Evolutionary conservation across 345 rosid genomes (phyloP).

Genomic region (Syzygium oleosum): DNA sequence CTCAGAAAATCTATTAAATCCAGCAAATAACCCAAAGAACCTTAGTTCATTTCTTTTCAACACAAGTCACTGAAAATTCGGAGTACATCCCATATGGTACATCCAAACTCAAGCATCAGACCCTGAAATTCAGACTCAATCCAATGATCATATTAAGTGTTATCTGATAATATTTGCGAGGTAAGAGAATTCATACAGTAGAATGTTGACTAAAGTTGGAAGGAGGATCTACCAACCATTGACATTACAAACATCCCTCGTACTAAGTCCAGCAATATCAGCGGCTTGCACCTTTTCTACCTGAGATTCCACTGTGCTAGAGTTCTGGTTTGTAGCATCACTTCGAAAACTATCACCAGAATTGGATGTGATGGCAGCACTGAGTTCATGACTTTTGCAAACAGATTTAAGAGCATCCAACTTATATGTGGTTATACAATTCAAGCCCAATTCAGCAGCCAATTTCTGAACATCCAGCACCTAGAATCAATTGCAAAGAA

Average conservation of each 20-base stretch:
- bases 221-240: slow-evolving; percentile 28
- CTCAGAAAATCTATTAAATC: background rate
- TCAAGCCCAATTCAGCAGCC: slow-evolving; percentile 85
- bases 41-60: background rate
- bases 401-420: slow-evolving; percentile 91
- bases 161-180: background rate
- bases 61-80: background rate
- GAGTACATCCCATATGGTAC: background rate
- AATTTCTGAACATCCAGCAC: slow-evolving; percentile 69
- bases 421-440: slow-evolving; percentile 70
- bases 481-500: slow-evolving; percentile 16
- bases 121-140: background rate
- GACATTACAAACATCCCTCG: slow-evolving; percentile 13
- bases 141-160: background rate
- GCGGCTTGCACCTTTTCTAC: slow-evolving; percentile 16
- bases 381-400: slow-evolving; percentile 30
- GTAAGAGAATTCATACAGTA: background rate
- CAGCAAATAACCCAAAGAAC: background rate
- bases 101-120: background rate
- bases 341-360: slow-evolving; percentile 9
- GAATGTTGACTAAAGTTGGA: background rate
- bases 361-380: slow-evolving; percentile 12
- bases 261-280: slow-evolving; percentile 16
- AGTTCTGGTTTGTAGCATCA: slow-evolving; percentile 16
- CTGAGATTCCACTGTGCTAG: slow-evolving; percentile 13